Percentiles rank a stretch among this genome's conserved stretches.
phyloP scores from a whole-genome alignment of 371 early-diverging fungal species.

The Edhazardia aedis region DNA sequence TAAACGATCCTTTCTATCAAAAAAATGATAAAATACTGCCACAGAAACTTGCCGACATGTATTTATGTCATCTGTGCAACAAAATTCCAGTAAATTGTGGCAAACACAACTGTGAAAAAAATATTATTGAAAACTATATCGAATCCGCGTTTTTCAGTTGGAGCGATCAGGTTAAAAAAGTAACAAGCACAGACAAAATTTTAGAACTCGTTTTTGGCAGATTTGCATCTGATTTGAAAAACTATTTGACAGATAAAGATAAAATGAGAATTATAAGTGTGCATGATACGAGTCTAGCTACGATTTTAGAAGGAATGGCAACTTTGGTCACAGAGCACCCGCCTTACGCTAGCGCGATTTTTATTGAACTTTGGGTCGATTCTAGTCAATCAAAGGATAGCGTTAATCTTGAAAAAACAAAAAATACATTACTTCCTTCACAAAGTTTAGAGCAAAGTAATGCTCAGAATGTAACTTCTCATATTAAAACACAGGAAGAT shows the following conservation, averaged over 20 bases:
- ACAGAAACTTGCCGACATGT: neutral
- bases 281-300: conserved; percentile 26
- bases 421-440: no score
- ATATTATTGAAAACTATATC: conserved; percentile 9
- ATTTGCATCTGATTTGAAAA: conserved; percentile 14
- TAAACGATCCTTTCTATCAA: neutral
- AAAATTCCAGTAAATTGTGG: conserved; percentile 9
- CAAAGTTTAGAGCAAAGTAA: no score
- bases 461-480: no score
- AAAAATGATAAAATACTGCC: neutral
- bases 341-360: conserved; percentile 31
- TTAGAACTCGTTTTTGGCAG: conserved; percentile 12
- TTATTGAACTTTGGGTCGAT: conserved; percentile 34
- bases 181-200: neutral
- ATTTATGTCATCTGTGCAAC: conserved; percentile 17
- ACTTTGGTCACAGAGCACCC: conserved; percentile 14
- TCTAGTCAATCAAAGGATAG: conserved; percentile 1
- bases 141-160: conserved; percentile 10
- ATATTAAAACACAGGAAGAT: no score
- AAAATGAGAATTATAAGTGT: conserved; percentile 17
- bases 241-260: conserved; percentile 1
- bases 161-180: conserved; percentile 5
- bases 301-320: conserved; percentile 19
- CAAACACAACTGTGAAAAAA: conserved; percentile 12
- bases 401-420: no score